Percentiles rank a stretch among this genome's conserved stretches.
Evolutionary conservation across 345 rosid genomes (phyloP).

Genomic region (Populus tremula): DNA sequence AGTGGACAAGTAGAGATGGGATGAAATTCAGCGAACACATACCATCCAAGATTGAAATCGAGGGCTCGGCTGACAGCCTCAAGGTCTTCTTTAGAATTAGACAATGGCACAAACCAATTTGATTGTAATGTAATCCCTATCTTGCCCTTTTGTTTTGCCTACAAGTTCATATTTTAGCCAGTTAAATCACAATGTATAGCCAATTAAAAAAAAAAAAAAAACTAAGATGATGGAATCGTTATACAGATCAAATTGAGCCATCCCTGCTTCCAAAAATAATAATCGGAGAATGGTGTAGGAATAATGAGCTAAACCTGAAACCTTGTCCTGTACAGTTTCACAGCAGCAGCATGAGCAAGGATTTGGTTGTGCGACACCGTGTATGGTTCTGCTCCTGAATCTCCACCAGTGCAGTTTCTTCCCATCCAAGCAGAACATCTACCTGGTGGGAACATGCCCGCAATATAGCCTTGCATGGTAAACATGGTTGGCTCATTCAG

Average conservation of each 20-base stretch:
- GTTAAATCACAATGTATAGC: no score
- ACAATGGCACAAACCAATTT: background rate
- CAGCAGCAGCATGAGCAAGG: slow-evolving; percentile 14
- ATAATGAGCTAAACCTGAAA: background rate
- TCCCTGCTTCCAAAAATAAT: background rate
- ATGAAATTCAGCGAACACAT: background rate
- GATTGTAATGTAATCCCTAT: background rate
- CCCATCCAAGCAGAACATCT: slow-evolving; percentile 13
- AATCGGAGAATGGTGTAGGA: background rate
- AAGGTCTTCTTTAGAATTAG: background rate
- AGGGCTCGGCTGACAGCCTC: background rate
- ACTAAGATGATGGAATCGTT: no score
- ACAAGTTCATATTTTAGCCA: background rate
- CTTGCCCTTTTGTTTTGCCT: background rate
- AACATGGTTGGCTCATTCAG: slow-evolving; percentile 9
- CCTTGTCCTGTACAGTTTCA: background rate
- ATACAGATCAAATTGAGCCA: no score
- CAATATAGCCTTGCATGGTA: background rate
- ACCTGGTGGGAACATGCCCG: slow-evolving; percentile 1
- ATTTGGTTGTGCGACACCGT: slow-evolving; percentile 9
- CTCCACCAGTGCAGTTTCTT: slow-evolving; percentile 6
- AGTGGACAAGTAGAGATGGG: no score
- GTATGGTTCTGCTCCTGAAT: slow-evolving; percentile 20
- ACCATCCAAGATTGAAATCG: background rate
- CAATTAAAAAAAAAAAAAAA: no score